Percentiles rank a stretch among this genome's conserved stretches.
phyloP scores from a whole-genome alignment of 345 rosid species.

The Hypericum androsaemum region DNA sequence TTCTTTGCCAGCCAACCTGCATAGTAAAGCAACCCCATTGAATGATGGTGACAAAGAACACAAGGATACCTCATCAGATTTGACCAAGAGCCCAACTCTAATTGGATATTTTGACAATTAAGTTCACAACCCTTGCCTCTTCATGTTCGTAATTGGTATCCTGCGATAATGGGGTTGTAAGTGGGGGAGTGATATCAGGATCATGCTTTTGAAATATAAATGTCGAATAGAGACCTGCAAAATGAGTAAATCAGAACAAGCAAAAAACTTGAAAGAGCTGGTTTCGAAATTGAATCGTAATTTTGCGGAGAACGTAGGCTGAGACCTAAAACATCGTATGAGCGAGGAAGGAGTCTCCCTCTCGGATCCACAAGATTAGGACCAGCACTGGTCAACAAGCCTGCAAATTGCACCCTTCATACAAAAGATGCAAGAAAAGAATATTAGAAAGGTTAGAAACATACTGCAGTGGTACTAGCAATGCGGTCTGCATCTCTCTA shows the following conservation, averaged over 20 bases:
- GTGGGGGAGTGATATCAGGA: constrained; percentile 83
- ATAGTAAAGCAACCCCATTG: too few relatives aligned
- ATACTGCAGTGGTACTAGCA: too few relatives aligned
- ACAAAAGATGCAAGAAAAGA: constrained; percentile 7
- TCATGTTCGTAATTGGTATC: constrained; percentile 40
- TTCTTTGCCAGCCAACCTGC: constrained; percentile 52
- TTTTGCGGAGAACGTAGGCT: not conserved
- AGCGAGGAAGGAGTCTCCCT: constrained; percentile 87
- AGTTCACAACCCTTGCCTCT: too few relatives aligned
- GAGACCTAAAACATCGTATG: constrained; percentile 68
- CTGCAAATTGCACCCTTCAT: constrained; percentile 57
- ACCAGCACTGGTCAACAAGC: constrained; percentile 62
- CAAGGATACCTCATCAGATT: too few relatives aligned
- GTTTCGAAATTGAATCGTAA: too few relatives aligned
- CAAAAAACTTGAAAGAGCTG: too few relatives aligned
- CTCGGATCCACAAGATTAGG: constrained; percentile 71
- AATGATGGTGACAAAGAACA: too few relatives aligned
- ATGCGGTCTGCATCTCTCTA: too few relatives aligned
- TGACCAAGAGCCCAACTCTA: too few relatives aligned
- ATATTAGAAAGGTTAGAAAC: not conserved
- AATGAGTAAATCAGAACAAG: not conserved
- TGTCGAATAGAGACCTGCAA: constrained; percentile 72
- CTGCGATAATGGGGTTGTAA: constrained; percentile 54
- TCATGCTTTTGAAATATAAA: constrained; percentile 91
- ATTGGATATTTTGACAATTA: too few relatives aligned